Conservation (phyloP, 192 early-diverging fungal species). For the Jimgerdemannia lactiflua region DNA sequence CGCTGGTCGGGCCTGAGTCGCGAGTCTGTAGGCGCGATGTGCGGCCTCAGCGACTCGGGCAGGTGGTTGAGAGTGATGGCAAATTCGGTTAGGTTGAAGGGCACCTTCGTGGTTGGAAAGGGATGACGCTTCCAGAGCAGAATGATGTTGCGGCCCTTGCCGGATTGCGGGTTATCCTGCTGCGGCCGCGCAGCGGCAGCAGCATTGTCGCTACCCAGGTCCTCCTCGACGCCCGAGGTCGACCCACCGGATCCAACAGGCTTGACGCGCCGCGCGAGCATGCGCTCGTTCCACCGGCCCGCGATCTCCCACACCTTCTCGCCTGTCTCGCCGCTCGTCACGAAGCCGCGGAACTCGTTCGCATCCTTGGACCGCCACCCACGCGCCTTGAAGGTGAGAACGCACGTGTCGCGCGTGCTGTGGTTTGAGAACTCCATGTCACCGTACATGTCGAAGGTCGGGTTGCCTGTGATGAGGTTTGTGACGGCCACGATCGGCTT, state of each 20-base stretch:
- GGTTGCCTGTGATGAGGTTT: slow-evolving; percentile 81
- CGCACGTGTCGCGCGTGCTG: slow-evolving; percentile 76
- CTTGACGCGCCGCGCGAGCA: slow-evolving; percentile 48
- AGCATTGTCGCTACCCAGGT: slow-evolving; percentile 42
- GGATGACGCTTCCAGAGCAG: slow-evolving; percentile 64
- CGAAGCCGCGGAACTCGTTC: slow-evolving; percentile 57
- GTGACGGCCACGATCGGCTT: slow-evolving; percentile 87
- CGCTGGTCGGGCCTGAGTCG: slow-evolving; percentile 83
- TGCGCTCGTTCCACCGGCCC: slow-evolving; percentile 65
- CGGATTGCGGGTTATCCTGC: slow-evolving; percentile 13
- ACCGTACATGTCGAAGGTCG: slow-evolving; percentile 85
- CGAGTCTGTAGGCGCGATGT: slow-evolving; percentile 78
- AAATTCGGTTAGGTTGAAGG: slow-evolving; percentile 76
- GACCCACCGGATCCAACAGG: slow-evolving; percentile 25
- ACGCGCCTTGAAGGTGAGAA: slow-evolving; percentile 74
- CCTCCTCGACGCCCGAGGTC: slow-evolving; percentile 19
- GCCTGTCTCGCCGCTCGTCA: slow-evolving; percentile 41
- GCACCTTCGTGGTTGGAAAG: slow-evolving; percentile 43
- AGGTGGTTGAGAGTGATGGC: slow-evolving; percentile 78
- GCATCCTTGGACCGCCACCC: slow-evolving; percentile 70
- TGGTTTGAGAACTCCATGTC: slow-evolving; percentile 82
- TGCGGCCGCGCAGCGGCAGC: slow-evolving; percentile 27
- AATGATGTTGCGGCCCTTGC: slow-evolving; percentile 37
- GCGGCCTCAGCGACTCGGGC: slow-evolving; percentile 47
- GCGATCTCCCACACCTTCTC: slow-evolving; percentile 58